phyloP scores from a whole-genome alignment of 2,329 filamentous ascomycete genomes.

The Alternaria sp. region DNA sequence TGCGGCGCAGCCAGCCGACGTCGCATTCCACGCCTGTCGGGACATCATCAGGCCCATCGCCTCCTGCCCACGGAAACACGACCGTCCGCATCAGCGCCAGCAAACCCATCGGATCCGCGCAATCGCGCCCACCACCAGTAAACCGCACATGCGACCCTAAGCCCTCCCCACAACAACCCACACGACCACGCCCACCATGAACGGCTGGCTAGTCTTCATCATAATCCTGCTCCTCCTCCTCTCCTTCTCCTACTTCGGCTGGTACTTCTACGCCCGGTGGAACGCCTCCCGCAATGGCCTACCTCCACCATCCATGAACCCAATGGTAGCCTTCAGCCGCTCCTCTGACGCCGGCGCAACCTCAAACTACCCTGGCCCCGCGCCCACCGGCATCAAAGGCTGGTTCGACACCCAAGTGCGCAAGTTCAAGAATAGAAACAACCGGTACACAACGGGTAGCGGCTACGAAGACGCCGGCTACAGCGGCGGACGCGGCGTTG shows the following conservation, averaged over 20 bases:
- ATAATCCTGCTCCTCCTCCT: conserved; percentile 72
- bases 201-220: conserved; percentile 64
- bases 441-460: conserved; percentile 70
- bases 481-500: conserved; percentile 25
- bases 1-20: conserved; percentile 10
- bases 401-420: conserved; percentile 74
- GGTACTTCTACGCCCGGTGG: conserved; percentile 74
- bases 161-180: not conserved
- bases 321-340: conserved; percentile 71
- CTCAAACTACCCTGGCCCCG: conserved; percentile 59
- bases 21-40: not conserved
- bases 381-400: conserved; percentile 67
- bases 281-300: conserved; percentile 77
- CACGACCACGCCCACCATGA: conserved; percentile 38
- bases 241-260: conserved; percentile 67
- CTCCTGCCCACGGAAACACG: not conserved
- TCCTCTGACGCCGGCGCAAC: conserved; percentile 25
- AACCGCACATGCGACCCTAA: conserved; percentile 18
- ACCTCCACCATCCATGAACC: conserved; percentile 73
- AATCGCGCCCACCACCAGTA: conserved; percentile 12
- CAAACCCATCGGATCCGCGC: conserved; percentile 12
- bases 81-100: not conserved
- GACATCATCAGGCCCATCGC: not conserved
- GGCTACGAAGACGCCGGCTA: conserved; percentile 73
- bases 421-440: conserved; percentile 69